phyloP scores from a whole-genome alignment of 257 asterid genomes.

The Rhazya stricta region DNA sequence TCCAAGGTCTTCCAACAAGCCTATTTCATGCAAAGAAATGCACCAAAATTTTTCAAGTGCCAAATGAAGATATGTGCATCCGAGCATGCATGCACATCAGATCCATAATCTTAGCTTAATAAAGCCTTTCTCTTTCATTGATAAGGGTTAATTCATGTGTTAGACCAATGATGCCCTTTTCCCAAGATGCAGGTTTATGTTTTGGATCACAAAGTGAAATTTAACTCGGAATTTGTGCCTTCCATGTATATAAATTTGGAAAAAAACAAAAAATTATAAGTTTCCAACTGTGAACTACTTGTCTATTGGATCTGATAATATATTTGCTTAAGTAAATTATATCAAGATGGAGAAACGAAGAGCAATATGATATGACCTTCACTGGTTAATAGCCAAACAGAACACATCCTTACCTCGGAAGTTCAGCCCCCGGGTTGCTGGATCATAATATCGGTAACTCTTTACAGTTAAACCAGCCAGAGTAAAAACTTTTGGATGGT shows the following conservation, averaged over 20 bases:
- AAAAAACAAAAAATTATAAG: not conserved
- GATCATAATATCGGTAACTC: slow-evolving; percentile 85
- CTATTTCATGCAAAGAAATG: slow-evolving; percentile 36
- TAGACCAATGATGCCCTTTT: not conserved
- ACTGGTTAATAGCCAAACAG: not conserved
- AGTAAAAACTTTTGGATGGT: slow-evolving; percentile 80
- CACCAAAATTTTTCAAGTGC: not conserved
- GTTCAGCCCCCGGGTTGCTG: slow-evolving; percentile 88
- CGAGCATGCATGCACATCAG: not conserved
- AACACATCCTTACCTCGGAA: slow-evolving; percentile 53
- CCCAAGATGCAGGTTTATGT: not conserved
- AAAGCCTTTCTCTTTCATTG: not conserved
- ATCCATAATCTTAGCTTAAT: not conserved
- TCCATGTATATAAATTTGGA: not conserved
- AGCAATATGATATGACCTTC: not conserved
- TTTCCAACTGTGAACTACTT: not conserved
- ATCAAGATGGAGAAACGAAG: not conserved
- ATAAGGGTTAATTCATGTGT: not conserved
- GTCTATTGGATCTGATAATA: not conserved
- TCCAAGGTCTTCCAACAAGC: slow-evolving; percentile 92
- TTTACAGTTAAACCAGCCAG: slow-evolving; percentile 86
- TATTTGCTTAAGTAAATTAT: not conserved
- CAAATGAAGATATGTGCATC: not conserved
- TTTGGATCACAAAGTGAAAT: not conserved
- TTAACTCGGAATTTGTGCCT: not conserved